Evolutionary conservation across 148 eudicot genomes (phyloP).

Genomic region (Camellia granthamiana): DNA sequence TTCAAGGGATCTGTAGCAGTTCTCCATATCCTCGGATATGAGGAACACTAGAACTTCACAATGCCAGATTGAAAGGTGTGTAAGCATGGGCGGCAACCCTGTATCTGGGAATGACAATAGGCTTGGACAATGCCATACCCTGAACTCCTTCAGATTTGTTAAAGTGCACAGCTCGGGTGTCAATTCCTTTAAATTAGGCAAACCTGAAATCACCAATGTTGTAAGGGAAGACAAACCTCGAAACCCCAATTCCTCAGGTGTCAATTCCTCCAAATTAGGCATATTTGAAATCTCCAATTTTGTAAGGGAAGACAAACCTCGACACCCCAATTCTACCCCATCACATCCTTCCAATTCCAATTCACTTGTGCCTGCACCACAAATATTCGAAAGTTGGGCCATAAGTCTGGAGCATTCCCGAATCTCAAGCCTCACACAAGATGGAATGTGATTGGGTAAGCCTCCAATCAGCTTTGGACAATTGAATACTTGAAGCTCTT

Average conservation of each 20-base stretch:
- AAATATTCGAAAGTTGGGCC: no score
- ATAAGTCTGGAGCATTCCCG: neutral
- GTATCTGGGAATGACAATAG: neutral
- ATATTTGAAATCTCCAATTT: neutral
- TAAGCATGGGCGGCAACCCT: no score
- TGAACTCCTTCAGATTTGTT: neutral
- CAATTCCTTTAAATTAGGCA: neutral
- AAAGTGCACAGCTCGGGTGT: neutral
- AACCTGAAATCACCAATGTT: neutral
- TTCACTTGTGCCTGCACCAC: neutral
- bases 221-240: neutral
- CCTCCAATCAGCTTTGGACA: conserved; percentile 6
- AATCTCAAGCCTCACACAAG: neutral
- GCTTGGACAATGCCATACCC: neutral
- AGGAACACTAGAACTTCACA: no score
- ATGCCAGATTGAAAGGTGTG: no score
- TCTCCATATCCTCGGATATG: no score
- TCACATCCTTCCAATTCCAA: neutral
- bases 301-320: neutral
- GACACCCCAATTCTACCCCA: neutral
- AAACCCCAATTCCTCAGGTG: neutral
- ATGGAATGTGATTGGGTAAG: neutral
- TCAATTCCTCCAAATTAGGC: neutral
- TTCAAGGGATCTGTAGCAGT: no score
- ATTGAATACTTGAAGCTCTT: neutral